phyloP scores from a whole-genome alignment of 495 filamentous ascomycete genomes.

The Penicillium tannophilum region DNA sequence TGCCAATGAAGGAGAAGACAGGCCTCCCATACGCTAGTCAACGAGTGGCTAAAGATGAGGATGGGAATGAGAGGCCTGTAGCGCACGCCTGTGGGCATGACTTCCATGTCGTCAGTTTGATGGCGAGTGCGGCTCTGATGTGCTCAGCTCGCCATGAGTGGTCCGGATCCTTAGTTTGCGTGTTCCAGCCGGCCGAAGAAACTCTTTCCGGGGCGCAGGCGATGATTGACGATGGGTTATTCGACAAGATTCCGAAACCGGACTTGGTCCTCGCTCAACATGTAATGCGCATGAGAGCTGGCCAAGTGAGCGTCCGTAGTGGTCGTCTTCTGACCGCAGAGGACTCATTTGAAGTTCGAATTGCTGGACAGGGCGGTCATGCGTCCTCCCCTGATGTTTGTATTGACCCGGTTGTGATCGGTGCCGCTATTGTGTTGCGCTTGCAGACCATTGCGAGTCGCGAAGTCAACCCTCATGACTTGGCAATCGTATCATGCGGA shows the following conservation, averaged over 20 bases:
- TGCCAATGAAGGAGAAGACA: background rate
- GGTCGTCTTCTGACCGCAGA: background rate
- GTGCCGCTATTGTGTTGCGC: background rate
- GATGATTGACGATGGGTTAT: background rate
- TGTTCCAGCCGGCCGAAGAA: slow-evolving; percentile 1
- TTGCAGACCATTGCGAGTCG: background rate
- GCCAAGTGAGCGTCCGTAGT: background rate
- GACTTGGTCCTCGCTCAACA: background rate
- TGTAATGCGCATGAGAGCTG: background rate
- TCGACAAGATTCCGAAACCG: background rate
- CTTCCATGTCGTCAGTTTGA: background rate
- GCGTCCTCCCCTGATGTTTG: background rate
- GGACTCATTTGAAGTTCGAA: background rate
- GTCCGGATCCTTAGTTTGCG: background rate
- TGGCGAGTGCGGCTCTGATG: background rate
- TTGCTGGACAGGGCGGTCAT: background rate
- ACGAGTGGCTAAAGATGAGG: background rate
- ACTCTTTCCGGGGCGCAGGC: background rate
- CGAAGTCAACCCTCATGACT: background rate
- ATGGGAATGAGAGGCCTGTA: background rate
- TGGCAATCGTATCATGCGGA: background rate
- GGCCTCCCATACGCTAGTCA: background rate
- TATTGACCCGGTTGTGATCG: background rate
- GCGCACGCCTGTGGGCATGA: background rate
- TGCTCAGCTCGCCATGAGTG: background rate